These are phyloP conservation scores for Pseudisothecium myosuroides DNA, from an alignment of 225 moss, liverwort and hornwort genomes.

Conservation along the genomic window DNA sequence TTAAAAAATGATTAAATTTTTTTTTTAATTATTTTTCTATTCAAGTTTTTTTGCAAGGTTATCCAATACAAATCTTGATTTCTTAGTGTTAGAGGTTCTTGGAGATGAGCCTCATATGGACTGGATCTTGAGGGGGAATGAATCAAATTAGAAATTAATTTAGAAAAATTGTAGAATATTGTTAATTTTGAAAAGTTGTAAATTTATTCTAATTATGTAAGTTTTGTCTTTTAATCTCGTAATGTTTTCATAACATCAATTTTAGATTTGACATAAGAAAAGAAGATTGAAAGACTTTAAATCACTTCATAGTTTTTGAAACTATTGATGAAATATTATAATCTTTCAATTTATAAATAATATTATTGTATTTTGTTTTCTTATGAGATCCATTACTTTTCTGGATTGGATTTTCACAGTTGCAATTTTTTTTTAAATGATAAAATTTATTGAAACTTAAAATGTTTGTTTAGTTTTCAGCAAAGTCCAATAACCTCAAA, in stretches of 20 bases:
- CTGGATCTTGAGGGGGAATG: rapidly evolving
- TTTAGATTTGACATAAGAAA: neutral
- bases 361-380: neutral
- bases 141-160: neutral
- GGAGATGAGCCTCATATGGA: neutral
- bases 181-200: neutral
- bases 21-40: no score
- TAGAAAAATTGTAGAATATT: neutral
- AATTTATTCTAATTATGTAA: neutral
- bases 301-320: neutral
- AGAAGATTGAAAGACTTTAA: neutral
- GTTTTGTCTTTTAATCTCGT: neutral
- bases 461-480: neutral
- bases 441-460: neutral
- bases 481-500: neutral
- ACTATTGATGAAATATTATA: neutral
- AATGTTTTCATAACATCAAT: neutral
- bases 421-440: no score
- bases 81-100: neutral
- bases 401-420: neutral
- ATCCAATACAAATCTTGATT: neutral
- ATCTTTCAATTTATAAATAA: neutral
- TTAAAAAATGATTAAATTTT: neutral
- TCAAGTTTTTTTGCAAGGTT: neutral
- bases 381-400: neutral